A percentile compares a stretch with the other conserved stretches of the same genome.
Conservation (phyloP, 495 filamentous ascomycete genomes). For the Penicillium waksmanii region DNA sequence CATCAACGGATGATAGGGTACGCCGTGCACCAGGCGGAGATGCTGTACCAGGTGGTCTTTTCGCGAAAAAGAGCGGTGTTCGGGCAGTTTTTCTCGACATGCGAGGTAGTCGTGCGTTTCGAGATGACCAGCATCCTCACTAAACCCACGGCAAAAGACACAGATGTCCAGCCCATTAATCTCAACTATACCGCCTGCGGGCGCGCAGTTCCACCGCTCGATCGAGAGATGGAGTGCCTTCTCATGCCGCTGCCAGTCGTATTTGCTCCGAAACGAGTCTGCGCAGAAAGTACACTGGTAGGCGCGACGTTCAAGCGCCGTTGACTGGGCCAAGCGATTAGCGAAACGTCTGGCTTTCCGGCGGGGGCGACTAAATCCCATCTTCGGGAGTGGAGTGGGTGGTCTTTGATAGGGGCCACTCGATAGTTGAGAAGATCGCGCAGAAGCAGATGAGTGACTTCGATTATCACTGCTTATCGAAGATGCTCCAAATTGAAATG, state of each 20-base stretch:
- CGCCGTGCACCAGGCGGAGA: slow-evolving; percentile 68
- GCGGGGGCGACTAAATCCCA: slow-evolving; percentile 10
- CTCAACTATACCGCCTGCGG: slow-evolving; percentile 48
- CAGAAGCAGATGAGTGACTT: slow-evolving; percentile 25
- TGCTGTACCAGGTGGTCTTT: slow-evolving; percentile 82
- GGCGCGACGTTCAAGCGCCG: not conserved
- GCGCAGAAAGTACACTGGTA: slow-evolving; percentile 79
- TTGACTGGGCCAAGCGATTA: not conserved
- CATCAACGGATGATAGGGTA: slow-evolving; percentile 64
- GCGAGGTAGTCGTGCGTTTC: slow-evolving; percentile 63
- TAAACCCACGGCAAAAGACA: slow-evolving; percentile 18
- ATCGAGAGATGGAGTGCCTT: slow-evolving; percentile 74
- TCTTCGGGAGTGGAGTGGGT: slow-evolving; percentile 9
- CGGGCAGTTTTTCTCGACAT: slow-evolving; percentile 63
- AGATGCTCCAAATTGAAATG: slow-evolving; percentile 14
- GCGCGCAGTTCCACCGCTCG: slow-evolving; percentile 74
- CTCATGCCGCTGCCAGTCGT: slow-evolving; percentile 81
- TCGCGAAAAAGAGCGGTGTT: slow-evolving; percentile 71
- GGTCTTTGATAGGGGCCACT: slow-evolving; percentile 6
- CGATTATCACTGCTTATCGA: slow-evolving; percentile 20
- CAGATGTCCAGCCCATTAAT: slow-evolving; percentile 55
- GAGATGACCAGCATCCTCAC: slow-evolving; percentile 22
- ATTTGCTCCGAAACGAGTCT: slow-evolving; percentile 74
- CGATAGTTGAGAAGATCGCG: slow-evolving; percentile 6
- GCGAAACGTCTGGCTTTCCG: slow-evolving; percentile 7